Evolutionary conservation across 2,329 filamentous ascomycete species (phyloP).

Genomic region (Colletotrichum kahawae): DNA sequence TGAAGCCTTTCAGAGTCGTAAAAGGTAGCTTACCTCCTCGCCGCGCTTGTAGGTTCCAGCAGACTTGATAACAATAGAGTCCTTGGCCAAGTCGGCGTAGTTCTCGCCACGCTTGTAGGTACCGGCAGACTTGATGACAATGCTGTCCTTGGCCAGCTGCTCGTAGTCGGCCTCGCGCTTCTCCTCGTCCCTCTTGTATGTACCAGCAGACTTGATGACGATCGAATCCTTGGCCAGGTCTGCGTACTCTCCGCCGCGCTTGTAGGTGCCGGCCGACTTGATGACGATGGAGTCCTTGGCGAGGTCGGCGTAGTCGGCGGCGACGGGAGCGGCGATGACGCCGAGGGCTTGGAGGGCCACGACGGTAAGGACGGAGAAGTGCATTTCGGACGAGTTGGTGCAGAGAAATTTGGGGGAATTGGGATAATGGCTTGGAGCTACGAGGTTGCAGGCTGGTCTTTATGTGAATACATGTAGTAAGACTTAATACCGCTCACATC

Average conservation of each 20-base stretch:
- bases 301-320: neutral
- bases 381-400: neutral
- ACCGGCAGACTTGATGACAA: neutral
- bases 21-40: neutral
- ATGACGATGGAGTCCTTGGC: neutral
- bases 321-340: slow-evolving; percentile 4
- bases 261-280: neutral
- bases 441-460: neutral
- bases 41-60: neutral
- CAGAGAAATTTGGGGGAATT: too few species aligned
- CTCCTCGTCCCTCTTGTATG: neutral
- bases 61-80: neutral
- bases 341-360: slow-evolving; percentile 11
- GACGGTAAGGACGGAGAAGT: neutral
- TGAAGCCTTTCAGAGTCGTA: too few species aligned
- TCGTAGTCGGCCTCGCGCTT: neutral
- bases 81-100: neutral
- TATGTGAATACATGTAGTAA: neutral
- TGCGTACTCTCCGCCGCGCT: neutral
- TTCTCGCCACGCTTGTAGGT: neutral
- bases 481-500: neutral
- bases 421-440: neutral
- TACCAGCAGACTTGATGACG: neutral
- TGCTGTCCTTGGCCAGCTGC: neutral
- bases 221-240: neutral